phyloP scores from a whole-genome alignment of 768 basidiomycete genomes.

The Podaxis carcinomalis region DNA sequence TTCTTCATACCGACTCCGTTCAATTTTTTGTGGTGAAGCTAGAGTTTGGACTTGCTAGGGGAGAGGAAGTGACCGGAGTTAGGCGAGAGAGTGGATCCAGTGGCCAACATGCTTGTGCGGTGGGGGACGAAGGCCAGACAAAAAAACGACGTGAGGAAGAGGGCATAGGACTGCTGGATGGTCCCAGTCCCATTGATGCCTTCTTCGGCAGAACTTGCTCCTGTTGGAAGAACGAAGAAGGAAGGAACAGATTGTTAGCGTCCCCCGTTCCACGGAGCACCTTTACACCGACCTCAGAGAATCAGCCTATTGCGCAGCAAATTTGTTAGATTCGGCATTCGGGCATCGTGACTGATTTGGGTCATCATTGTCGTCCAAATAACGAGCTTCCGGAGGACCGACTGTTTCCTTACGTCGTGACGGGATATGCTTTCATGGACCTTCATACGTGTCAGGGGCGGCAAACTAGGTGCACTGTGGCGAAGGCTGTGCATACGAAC shows the following conservation, averaged over 20 bases:
- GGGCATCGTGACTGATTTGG: neutral
- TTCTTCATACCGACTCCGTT: neutral
- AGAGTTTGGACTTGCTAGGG: neutral
- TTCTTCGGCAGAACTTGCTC: neutral
- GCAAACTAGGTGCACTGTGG: neutral
- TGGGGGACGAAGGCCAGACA: neutral
- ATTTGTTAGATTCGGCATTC: neutral
- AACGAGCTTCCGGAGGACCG: neutral
- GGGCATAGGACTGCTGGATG: conserved; percentile 2
- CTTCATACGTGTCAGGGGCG: neutral
- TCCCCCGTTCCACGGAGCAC: neutral
- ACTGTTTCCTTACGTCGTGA: neutral
- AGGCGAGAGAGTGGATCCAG: neutral
- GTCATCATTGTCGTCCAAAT: neutral
- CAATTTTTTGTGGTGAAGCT: neutral
- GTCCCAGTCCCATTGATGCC: neutral
- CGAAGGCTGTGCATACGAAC: neutral
- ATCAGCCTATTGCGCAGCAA: neutral
- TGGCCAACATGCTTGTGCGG: neutral
- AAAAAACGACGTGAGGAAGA: neutral
- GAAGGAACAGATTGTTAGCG: neutral
- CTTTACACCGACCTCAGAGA: neutral
- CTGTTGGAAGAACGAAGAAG: neutral
- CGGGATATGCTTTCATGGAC: neutral
- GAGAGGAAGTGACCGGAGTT: neutral